A percentile compares a stretch with the other conserved stretches of the same genome.
Conservation (phyloP, 257 asterid species). For the Linaria vulgaris region DNA sequence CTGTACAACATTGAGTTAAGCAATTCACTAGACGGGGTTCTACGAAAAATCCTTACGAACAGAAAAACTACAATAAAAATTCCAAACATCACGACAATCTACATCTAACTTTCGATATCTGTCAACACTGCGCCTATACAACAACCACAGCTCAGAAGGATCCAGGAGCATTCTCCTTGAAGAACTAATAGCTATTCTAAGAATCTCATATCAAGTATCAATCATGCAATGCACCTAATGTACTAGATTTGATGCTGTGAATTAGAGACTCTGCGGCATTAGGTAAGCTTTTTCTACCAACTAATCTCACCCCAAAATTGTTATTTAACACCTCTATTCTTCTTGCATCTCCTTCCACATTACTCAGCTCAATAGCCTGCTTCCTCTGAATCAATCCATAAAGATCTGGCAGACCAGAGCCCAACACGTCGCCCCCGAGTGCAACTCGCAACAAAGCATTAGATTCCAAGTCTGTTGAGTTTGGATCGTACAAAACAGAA, state of each 20-base stretch:
- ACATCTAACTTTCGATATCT: background rate
- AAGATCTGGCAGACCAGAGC: conserved; percentile 37
- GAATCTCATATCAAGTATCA: conserved; percentile 7
- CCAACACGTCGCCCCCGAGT: conserved; percentile 40
- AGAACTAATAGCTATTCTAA: background rate
- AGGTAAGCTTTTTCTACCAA: conserved; percentile 56
- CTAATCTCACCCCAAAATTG: conserved; percentile 50
- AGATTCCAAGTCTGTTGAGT: conserved; percentile 46
- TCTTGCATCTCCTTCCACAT: conserved; percentile 59
- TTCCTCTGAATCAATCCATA: conserved; percentile 59
- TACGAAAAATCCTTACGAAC: background rate
- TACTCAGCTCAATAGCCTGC: conserved; percentile 59
- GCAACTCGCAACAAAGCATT: conserved; percentile 59
- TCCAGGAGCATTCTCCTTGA: background rate
- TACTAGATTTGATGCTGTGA: conserved; percentile 44
- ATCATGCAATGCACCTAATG: conserved; percentile 20
- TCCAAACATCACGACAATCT: background rate
- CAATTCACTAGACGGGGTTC: background rate
- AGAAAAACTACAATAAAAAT: background rate
- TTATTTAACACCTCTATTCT: conserved; percentile 56
- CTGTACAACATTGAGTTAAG: too few species aligned
- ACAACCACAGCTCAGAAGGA: background rate
- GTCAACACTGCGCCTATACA: background rate
- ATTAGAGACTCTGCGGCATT: conserved; percentile 58
- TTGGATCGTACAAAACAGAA: conserved; percentile 59